phyloP scores from a whole-genome alignment of 495 filamentous ascomycete genomes.

The Tuber aestivum region DNA sequence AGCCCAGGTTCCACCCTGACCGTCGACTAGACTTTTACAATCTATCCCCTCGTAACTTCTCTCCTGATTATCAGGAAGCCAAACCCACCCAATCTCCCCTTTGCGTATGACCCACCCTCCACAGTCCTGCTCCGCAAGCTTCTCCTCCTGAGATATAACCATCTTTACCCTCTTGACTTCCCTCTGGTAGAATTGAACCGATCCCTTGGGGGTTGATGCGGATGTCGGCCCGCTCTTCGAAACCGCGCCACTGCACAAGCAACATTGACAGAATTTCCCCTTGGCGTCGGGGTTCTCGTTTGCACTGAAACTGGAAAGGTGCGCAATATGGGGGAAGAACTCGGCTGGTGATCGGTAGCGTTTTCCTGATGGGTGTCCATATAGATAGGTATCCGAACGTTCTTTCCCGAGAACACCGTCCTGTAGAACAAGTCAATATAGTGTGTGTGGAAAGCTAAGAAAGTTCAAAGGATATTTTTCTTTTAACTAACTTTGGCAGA shows the following conservation, averaged over 20 bases:
- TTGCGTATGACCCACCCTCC: conserved; percentile 39
- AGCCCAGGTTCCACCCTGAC: conserved; percentile 30
- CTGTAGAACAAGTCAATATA: conserved; percentile 4
- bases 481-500: conserved; percentile 15
- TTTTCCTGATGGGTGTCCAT: conserved; percentile 56
- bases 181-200: background rate
- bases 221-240: conserved; percentile 10
- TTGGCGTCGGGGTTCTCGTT: conserved; percentile 3
- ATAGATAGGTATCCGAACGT: conserved; percentile 55
- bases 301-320: conserved; percentile 44
- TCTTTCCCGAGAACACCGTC: conserved; percentile 25
- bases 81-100: conserved; percentile 39
- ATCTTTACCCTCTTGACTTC: conserved; percentile 9
- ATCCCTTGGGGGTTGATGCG: background rate
- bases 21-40: conserved; percentile 21
- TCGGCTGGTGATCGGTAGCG: conserved; percentile 55
- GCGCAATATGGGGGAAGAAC: conserved; percentile 57
- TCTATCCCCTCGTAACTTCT: conserved; percentile 16
- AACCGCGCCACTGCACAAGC: conserved; percentile 9
- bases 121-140: conserved; percentile 38
- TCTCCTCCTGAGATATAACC: conserved; percentile 26
- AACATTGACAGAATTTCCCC: conserved; percentile 19
- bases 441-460: background rate
- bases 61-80: conserved; percentile 31
- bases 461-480: conserved; percentile 12